Percentiles rank a stretch among this genome's conserved stretches.
These are phyloP conservation scores for Hansenula anomala DNA, from an alignment of 1,139 yeast genomes.

Conservation along the genomic window DNA sequence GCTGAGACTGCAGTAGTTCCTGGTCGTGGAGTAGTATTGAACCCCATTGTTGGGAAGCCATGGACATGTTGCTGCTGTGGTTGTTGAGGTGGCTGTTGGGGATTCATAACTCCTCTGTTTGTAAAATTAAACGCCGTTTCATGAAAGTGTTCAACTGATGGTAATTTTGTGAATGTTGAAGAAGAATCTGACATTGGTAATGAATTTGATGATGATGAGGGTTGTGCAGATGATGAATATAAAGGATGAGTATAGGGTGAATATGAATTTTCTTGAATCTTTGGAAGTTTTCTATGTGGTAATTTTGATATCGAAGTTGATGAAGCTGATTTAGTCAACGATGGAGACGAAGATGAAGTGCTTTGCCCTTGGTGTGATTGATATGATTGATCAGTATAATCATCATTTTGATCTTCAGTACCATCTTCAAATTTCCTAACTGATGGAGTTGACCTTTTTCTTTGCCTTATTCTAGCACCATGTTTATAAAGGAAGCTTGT, in stretches of 20 bases:
- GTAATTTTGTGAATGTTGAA: neutral
- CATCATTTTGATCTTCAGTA: conserved; percentile 3
- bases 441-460: conserved; percentile 13
- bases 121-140: neutral
- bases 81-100: neutral
- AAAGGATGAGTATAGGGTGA: too few species aligned
- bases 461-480: conserved; percentile 25
- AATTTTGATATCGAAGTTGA: neutral
- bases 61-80: neutral
- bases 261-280: neutral
- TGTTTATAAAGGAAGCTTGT: conserved; percentile 23
- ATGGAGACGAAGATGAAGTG: neutral
- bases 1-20: too few species aligned
- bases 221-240: neutral
- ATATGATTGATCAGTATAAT: neutral
- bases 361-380: too few species aligned
- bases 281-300: neutral
- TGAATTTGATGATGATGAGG: neutral
- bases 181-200: neutral
- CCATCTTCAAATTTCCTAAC: neutral
- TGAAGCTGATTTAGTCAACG: neutral
- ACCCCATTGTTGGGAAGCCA: neutral
- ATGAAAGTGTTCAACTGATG: conserved; percentile 1
- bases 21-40: too few species aligned
- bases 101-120: too few species aligned